A percentile compares a stretch with the other conserved stretches of the same genome.
These are phyloP conservation scores for Urtica urens DNA, from an alignment of 306 rosid genomes.

Conservation along the genomic window DNA sequence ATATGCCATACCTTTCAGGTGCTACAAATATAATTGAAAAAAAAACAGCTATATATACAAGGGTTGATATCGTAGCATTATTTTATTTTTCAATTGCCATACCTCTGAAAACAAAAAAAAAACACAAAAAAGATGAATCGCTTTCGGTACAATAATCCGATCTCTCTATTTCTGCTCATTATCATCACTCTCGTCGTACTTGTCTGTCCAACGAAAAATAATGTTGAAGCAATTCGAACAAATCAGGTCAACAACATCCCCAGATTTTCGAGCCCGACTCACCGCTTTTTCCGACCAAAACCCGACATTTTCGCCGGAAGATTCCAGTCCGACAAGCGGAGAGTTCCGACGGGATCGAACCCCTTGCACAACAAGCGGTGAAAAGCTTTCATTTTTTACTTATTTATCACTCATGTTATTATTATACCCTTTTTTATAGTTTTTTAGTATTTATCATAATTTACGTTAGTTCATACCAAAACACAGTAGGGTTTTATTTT, in stretches of 20 bases:
- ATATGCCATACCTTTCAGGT: constrained; percentile 3
- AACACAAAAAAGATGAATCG: constrained; percentile 32
- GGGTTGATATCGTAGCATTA: not conserved
- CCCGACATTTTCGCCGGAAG: constrained; percentile 16
- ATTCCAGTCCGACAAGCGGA: constrained; percentile 50
- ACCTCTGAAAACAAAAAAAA: not conserved
- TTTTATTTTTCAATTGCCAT: not conserved
- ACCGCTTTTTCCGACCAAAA: constrained; percentile 29
- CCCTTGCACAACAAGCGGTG: constrained; percentile 90
- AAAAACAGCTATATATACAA: too few species aligned
- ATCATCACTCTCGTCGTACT: not conserved
- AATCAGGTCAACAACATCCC: not conserved
- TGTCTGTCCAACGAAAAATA: not conserved
- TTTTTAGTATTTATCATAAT: not conserved
- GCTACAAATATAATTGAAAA: not conserved
- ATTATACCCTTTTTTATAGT: too few species aligned
- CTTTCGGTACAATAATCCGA: too few species aligned
- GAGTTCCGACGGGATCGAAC: constrained; percentile 89
- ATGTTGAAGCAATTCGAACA: constrained; percentile 20
- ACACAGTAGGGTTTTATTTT: too few species aligned
- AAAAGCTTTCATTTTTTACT: constrained; percentile 10
- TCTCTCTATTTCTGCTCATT: not conserved
- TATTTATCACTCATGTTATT: not conserved
- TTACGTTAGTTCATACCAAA: too few species aligned
- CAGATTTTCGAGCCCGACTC: constrained; percentile 34